These are phyloP conservation scores for Mortierella polycephala DNA, from an alignment of 371 early-diverging fungal species.

Conservation along the genomic window DNA sequence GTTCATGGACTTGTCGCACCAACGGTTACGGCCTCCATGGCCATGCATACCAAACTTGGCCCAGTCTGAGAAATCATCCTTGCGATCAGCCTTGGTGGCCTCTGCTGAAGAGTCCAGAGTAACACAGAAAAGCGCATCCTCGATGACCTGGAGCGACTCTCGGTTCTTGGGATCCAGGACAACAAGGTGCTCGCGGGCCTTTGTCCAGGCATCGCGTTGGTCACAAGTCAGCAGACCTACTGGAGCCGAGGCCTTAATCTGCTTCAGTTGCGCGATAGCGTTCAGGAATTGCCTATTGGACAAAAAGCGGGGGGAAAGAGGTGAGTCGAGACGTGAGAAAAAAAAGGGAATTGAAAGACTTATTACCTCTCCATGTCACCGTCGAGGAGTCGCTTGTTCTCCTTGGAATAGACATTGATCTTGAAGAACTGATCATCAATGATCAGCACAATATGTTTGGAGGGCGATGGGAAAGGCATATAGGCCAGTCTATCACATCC, in stretches of 20 bases:
- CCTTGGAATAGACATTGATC: conserved; percentile 68
- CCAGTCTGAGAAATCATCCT: conserved; percentile 53
- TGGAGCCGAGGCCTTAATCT: conserved; percentile 61
- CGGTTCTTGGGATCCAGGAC: conserved; percentile 64
- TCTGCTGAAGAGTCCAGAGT: conserved; percentile 67
- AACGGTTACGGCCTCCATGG: conserved; percentile 82
- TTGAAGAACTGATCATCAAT: conserved; percentile 82
- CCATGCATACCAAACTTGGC: conserved; percentile 68
- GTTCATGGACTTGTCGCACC: conserved; percentile 95
- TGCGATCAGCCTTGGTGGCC: conserved; percentile 60
- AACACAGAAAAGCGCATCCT: conserved; percentile 78
- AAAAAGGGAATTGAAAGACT: not conserved
- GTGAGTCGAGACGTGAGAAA: not conserved
- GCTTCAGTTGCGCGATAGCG: conserved; percentile 60
- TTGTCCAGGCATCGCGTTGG: conserved; percentile 87
- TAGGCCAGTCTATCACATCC: conserved; percentile 72
- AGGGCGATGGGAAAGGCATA: conserved; percentile 57
- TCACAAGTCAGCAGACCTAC: conserved; percentile 85
- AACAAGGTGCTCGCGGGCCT: conserved; percentile 69
- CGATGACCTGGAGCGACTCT: conserved; percentile 62
- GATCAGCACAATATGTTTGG: conserved; percentile 79
- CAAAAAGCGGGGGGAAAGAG: not conserved
- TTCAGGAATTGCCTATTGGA: conserved; percentile 50
- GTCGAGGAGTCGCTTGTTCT: conserved; percentile 58
- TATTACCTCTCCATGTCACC: conserved; percentile 79